phyloP scores from a whole-genome alignment of 1,284 basidiomycete genomes.

The Rhodotorula sp. region DNA sequence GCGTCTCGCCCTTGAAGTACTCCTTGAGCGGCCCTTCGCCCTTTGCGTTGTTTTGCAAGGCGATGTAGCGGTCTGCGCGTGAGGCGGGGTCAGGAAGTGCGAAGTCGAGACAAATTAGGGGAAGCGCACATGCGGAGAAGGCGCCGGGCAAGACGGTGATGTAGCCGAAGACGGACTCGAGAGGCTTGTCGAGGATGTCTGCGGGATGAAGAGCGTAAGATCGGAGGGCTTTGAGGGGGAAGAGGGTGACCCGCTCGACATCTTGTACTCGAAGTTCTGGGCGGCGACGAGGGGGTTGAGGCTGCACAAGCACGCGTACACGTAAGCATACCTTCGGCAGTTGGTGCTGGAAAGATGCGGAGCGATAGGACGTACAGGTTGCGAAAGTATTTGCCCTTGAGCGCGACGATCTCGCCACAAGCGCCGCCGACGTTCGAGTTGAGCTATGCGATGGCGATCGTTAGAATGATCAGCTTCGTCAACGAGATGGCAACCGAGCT shows the following conservation, averaged over 20 bases:
- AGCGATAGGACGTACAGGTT: conserved; percentile 28
- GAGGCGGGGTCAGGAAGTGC: conserved; percentile 61
- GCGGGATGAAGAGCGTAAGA: no score
- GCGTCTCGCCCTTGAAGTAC: conserved; percentile 96
- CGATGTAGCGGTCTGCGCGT: conserved; percentile 69
- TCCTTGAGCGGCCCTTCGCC: conserved; percentile 86
- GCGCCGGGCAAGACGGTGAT: conserved; percentile 69
- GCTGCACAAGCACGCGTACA: neutral
- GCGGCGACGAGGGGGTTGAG: conserved; percentile 66
- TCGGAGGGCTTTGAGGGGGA: neutral
- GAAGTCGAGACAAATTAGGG: conserved; percentile 33
- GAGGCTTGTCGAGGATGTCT: conserved; percentile 88
- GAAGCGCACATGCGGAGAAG: conserved; percentile 74
- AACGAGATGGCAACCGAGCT: neutral
- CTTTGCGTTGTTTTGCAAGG: conserved; percentile 72
- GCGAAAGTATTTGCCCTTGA: conserved; percentile 82
- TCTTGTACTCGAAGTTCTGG: conserved; percentile 84
- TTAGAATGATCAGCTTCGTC: no score
- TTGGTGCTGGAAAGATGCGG: no score
- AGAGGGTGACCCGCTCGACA: conserved; percentile 45
- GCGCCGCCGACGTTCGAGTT: conserved; percentile 76
- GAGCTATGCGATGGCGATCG: neutral
- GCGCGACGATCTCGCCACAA: conserved; percentile 89
- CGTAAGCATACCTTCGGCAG: neutral
- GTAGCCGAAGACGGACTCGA: conserved; percentile 87